A percentile compares a stretch with the other conserved stretches of the same genome.
Conservation (phyloP, 1,284 basidiomycete species). For the Rhodotorula sp. region DNA sequence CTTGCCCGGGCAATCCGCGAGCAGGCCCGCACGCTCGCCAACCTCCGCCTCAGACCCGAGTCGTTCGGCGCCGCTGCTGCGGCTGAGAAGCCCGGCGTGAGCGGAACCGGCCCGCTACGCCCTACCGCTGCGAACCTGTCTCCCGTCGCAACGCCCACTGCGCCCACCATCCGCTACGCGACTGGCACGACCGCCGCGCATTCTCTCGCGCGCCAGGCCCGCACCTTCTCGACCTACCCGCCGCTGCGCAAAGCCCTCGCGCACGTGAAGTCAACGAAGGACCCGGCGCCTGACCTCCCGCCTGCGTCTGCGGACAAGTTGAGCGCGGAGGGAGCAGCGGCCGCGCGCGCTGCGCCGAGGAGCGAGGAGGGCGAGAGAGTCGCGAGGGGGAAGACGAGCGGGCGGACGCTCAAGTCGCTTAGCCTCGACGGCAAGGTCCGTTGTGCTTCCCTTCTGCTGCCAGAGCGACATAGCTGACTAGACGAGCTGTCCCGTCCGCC, state of each 20-base stretch:
- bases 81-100: no score
- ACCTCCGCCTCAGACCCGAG: neutral
- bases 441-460: neutral
- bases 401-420: constrained; percentile 9
- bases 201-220: neutral
- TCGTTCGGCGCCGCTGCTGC: neutral
- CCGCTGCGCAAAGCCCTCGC: neutral
- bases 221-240: neutral
- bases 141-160: neutral
- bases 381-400: neutral
- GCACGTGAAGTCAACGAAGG: neutral
- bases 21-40: constrained; percentile 2
- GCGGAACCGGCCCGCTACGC: neutral
- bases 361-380: neutral
- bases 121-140: neutral
- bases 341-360: neutral
- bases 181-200: neutral
- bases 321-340: neutral
- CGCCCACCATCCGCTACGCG: neutral
- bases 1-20: neutral
- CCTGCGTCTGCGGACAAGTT: no score
- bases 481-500: no score
- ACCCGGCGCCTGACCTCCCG: neutral
- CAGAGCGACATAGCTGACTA: neutral
- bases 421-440: constrained; percentile 4